phyloP scores from a whole-genome alignment of 2,329 filamentous ascomycete species.

The Grosmannia clavigera region DNA sequence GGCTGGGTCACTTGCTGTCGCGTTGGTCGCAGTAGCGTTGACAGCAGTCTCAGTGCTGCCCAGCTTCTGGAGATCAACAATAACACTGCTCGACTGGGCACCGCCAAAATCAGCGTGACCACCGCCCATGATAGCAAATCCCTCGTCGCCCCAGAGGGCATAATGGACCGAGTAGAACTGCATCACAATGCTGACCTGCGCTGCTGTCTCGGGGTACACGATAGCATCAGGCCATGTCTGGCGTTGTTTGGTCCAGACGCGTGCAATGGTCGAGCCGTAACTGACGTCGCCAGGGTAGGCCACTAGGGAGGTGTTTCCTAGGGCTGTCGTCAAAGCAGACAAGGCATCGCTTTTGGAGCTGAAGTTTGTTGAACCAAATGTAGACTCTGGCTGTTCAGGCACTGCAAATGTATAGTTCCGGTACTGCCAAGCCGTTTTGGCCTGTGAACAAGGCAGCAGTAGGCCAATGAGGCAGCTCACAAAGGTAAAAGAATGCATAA shows the following conservation, averaged over 20 bases:
- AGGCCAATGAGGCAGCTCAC: not conserved
- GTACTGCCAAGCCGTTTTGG: slow-evolving; percentile 3
- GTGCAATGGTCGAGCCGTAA: slow-evolving; percentile 1
- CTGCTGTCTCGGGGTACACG: slow-evolving; percentile 1
- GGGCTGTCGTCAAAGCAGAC: not conserved
- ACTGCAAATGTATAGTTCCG: slow-evolving; percentile 2
- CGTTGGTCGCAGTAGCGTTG: not conserved
- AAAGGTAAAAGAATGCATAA: not conserved
- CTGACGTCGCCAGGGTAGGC: not conserved
- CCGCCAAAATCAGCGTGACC: slow-evolving; percentile 4
- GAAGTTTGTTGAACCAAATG: not conserved
- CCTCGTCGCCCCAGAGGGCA: slow-evolving; percentile 1
- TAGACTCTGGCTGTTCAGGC: not conserved
- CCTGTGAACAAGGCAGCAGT: not conserved
- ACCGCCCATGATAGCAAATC: slow-evolving; percentile 3
- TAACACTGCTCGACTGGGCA: slow-evolving; percentile 1
- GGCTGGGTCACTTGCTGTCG: not conserved
- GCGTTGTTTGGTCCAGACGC: not conserved
- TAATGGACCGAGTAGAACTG: slow-evolving; percentile 1
- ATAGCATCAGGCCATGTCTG: slow-evolving; percentile 1
- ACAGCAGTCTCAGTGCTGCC: not conserved
- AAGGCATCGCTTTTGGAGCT: slow-evolving; percentile 1
- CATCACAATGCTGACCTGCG: slow-evolving; percentile 2
- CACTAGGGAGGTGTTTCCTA: not conserved
- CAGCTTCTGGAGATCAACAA: not conserved